Conservation (phyloP, 768 basidiomycete species). For the Agrocybe praecox region DNA sequence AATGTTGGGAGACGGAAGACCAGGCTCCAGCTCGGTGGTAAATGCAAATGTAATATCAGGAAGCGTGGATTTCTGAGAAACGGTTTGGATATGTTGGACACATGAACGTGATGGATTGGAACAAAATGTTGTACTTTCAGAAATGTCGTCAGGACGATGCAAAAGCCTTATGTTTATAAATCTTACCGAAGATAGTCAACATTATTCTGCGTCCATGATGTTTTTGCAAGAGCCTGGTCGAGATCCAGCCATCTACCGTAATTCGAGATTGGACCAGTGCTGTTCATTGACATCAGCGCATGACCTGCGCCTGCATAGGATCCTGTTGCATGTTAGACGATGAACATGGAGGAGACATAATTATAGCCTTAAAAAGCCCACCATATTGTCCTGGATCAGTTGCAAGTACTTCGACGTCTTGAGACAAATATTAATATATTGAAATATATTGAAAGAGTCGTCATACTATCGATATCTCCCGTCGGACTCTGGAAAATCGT, state of each 20-base stretch:
- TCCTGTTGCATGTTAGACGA: constrained; percentile 38
- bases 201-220: constrained; percentile 60
- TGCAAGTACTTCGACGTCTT: constrained; percentile 56
- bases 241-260: constrained; percentile 74
- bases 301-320: constrained; percentile 71
- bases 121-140: constrained; percentile 55
- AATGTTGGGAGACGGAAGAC: constrained; percentile 57
- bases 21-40: constrained; percentile 43
- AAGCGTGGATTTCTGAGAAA: constrained; percentile 11
- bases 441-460: neutral
- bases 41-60: constrained; percentile 47
- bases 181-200: constrained; percentile 50
- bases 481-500: constrained; percentile 58
- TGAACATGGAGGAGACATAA: neutral
- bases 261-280: constrained; percentile 38
- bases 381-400: constrained; percentile 65
- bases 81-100: constrained; percentile 51
- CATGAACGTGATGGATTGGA: constrained; percentile 67
- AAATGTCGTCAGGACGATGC: constrained; percentile 20
- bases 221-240: constrained; percentile 58
- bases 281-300: constrained; percentile 51
- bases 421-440: neutral
- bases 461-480: constrained; percentile 60
- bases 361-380: constrained; percentile 13
- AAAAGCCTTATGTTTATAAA: neutral